Evolutionary conservation across 768 basidiomycete species (phyloP), one percentile per base, ranked within the genome.

Genomic region (Suillus lakei): DNA sequence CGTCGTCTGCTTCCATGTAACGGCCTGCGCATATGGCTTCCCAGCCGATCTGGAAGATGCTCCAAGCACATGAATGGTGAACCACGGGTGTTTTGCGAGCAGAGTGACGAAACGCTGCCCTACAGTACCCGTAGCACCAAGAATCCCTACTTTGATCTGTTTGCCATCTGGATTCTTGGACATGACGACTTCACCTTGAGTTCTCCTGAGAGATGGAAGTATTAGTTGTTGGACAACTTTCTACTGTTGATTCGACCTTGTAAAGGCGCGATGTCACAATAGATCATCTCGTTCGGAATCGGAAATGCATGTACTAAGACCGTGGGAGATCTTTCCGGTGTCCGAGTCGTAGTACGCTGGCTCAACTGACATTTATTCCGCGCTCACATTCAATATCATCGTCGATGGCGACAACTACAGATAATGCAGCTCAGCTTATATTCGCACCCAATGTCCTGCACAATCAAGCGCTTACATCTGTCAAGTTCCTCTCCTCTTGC

Each of bases 31-130:
- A 75, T 99, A 99, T 48, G 82, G 74, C 73, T 95, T 93, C 12
- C 94, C 95, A 16, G 94, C 95, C 2, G 94, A 96, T 71, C 95
- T 78, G 2, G 90, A 79, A 12, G 95, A 97, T 50, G 98, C 98
- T 46, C 96, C 97, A 48, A 99, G 86, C 0, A 88, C 90, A 75
- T 91, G 89, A 69, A 98, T 84, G 65, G 82, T 80, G 78, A 99
- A 98, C 88, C 91, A 98, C 0, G 97, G 96, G 74, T 99, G 98
- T 8, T 81, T 74, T 5, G 93, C 83, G 56, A 99, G 90, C 56
- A 98, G 88, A 59, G 88, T 84, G 77, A 99, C 92, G 78, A 99
- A 99, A 46, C 96, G 87, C 78, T 99, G 97, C 28, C 97, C 96
- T 58, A 98, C 97, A 55, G 95, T 98, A 64, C 97, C 95, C 0